These are phyloP conservation scores for Saccharata proteae DNA, from an alignment of 2,329 filamentous ascomycete species.

Conservation along the genomic window DNA sequence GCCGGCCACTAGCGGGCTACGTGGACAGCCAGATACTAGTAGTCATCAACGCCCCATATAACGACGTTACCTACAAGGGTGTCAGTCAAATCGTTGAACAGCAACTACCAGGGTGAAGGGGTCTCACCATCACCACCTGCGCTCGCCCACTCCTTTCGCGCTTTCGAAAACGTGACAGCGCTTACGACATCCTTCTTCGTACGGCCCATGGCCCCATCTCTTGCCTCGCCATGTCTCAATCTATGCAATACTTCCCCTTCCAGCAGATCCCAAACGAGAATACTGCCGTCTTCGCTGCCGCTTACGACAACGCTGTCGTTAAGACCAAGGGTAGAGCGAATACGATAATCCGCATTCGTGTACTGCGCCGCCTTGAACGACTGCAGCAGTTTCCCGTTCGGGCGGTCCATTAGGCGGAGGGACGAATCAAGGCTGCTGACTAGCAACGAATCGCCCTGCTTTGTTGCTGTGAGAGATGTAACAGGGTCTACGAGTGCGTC, in stretches of 20 bases:
- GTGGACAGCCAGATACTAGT: too few species aligned
- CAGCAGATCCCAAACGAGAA: slow-evolving; percentile 77
- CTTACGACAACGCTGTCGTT: slow-evolving; percentile 68
- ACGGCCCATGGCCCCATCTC: slow-evolving; percentile 19
- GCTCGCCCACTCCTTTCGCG: slow-evolving; percentile 36
- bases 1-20: too few species aligned
- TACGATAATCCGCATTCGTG: slow-evolving; percentile 58
- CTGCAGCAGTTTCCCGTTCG: slow-evolving; percentile 59
- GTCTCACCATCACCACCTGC: slow-evolving; percentile 37
- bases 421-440: slow-evolving; percentile 65
- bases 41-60: too few species aligned
- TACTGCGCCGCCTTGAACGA: slow-evolving; percentile 48
- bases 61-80: too few species aligned
- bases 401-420: slow-evolving; percentile 69
- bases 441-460: slow-evolving; percentile 62
- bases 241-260: slow-evolving; percentile 55
- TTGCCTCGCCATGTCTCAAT: slow-evolving; percentile 39
- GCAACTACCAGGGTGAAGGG: too few species aligned
- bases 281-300: slow-evolving; percentile 64
- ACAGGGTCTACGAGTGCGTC: slow-evolving; percentile 40
- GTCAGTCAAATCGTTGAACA: too few species aligned
- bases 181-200: slow-evolving; percentile 34
- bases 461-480: slow-evolving; percentile 61
- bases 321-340: slow-evolving; percentile 63
- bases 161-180: slow-evolving; percentile 35